Evolutionary conservation across 2,329 filamentous ascomycete genomes (phyloP), one percentile per base, ranked within the genome.

Genomic region (Thielaviopsis euricoi): DNA sequence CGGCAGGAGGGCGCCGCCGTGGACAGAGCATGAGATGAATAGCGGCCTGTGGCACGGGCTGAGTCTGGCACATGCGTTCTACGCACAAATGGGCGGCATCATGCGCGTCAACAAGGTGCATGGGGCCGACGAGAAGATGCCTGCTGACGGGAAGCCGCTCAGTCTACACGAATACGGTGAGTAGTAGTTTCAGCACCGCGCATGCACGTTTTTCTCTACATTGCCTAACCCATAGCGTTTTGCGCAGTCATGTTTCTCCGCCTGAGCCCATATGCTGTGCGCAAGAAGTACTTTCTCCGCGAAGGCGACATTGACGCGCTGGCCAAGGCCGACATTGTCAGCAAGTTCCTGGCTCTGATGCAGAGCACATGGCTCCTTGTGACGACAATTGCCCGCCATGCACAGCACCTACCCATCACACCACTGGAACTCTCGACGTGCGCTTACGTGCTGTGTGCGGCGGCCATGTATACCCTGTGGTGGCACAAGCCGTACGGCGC

Each of bases 311-410:
- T 71, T 21, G 63, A 61, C 55, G 67, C 69, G 57, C 69, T 69
- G 52, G 69, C 66, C 60, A 72, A 71, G 57, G 65, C 65, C 17
- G 66, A 71, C 57, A 60, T 61, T 5, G 65, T 68, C 48, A 65
- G 66, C 26, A 71, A 71, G 60, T 55, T 63, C 1, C 62, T 73
- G 12, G 67, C 68, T 1, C 66, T 65, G 51, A 19, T 71, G 13
- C 72, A 74, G 60, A 68, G 66, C 0, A 60, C 60, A 15, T 73
- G 71, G 71, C 69, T 73, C 58, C 57, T 69, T 2, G 49, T 70
- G 2, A 69, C 72, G 51, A 63, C 62, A 37, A 61, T 71, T 21
- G 66, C 65, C 1, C 66, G 71, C 0, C 59, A 65, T 15, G 63
- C 63, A 1, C 61, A 66, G 17, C 60, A 62, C 6, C 61, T 72